Evolutionary conservation across 75 land plant genomes (phyloP).

Genomic region (Pinus taeda): DNA sequence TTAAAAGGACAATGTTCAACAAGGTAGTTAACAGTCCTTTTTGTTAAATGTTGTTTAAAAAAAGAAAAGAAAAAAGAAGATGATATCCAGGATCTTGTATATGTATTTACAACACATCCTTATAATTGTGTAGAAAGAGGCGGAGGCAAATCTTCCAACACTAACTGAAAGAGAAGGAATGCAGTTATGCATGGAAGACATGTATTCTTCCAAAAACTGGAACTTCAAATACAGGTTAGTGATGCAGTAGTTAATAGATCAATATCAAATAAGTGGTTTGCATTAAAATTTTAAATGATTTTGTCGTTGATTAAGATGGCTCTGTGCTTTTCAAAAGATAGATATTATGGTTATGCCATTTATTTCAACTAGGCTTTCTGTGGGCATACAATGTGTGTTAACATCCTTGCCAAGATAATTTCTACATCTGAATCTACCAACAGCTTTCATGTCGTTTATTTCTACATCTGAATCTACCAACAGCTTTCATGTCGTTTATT

Average conservation of each 20-base stretch:
- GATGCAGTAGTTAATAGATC: neutral
- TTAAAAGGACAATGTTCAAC: neutral
- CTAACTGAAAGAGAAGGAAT: slow-evolving; percentile 36
- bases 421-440: neutral
- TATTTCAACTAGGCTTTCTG: neutral
- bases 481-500: neutral
- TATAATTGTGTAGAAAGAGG: slow-evolving; percentile 28
- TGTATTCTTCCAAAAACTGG: slow-evolving; percentile 18
- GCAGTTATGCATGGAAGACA: slow-evolving; percentile 33
- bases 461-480: neutral
- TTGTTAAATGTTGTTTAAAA: neutral
- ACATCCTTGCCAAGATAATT: neutral
- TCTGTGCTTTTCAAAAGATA: neutral
- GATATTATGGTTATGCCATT: neutral
- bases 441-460: neutral
- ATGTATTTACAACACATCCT: neutral
- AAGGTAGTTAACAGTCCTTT: neutral
- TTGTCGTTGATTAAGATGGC: neutral
- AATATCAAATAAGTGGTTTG: neutral
- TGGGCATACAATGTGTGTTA: neutral
- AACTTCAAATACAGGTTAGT: slow-evolving; percentile 39
- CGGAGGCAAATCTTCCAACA: slow-evolving; percentile 31
- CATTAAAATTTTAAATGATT: neutral
- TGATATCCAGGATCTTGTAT: neutral
- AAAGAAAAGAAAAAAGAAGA: neutral